Conservation (phyloP, 2,329 filamentous ascomycete genomes). For the Penicillium paneum region DNA sequence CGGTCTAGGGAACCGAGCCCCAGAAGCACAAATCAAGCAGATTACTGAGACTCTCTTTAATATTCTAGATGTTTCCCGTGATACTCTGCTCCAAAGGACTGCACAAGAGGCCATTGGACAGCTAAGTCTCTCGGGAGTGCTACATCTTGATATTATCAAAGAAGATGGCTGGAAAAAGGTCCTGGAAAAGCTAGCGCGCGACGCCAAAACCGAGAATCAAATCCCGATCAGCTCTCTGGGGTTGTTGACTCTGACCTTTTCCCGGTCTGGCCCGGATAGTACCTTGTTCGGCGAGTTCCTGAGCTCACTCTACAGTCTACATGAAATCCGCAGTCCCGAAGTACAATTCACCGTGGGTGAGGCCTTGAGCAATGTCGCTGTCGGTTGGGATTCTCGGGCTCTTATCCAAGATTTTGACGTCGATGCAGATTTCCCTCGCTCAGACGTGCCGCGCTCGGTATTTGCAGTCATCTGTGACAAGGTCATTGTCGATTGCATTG, state of each 20-base stretch:
- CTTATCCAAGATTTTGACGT: constrained; percentile 74
- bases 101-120: constrained; percentile 59
- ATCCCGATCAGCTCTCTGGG: constrained; percentile 78
- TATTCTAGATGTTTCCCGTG: constrained; percentile 54
- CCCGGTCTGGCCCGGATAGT: constrained; percentile 33
- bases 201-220: constrained; percentile 77
- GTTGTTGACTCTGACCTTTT: constrained; percentile 61
- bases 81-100: constrained; percentile 57
- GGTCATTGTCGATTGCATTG: constrained; percentile 72
- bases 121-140: constrained; percentile 57
- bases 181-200: constrained; percentile 60
- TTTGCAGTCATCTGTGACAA: constrained; percentile 63
- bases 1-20: constrained; percentile 27
- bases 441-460: constrained; percentile 36
- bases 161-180: constrained; percentile 46
- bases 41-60: constrained; percentile 48
- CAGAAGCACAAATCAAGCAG: constrained; percentile 40
- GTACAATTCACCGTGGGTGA: constrained; percentile 89
- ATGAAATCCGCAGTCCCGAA: constrained; percentile 81
- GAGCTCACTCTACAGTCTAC: constrained; percentile 67
- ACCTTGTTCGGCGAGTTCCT: constrained; percentile 52
- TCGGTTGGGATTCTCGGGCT: constrained; percentile 79
- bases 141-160: constrained; percentile 38
- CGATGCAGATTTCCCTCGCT: constrained; percentile 51
- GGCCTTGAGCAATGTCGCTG: constrained; percentile 72